Conservation (phyloP, 2,329 filamentous ascomycete species). For the Fusarium incarnatum region DNA sequence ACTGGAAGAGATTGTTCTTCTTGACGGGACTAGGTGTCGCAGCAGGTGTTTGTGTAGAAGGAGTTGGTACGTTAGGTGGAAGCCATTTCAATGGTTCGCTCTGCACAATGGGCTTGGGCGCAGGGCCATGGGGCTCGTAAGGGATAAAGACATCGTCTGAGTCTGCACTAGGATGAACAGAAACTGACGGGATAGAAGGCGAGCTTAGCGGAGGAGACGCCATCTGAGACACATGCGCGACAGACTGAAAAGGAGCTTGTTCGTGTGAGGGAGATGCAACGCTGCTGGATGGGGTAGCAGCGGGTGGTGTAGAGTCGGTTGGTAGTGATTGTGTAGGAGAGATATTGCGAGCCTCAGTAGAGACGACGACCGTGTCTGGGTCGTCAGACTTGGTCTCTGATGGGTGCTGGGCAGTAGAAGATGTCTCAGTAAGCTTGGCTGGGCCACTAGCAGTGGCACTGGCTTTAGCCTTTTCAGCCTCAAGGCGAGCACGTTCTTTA, state of each 20-base stretch:
- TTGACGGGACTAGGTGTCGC: constrained; percentile 53
- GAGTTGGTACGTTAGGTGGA: constrained; percentile 59
- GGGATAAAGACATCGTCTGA: constrained; percentile 60
- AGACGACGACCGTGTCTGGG: background rate
- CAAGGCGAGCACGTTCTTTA: constrained; percentile 53
- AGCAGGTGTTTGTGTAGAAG: constrained; percentile 50
- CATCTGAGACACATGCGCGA: constrained; percentile 41
- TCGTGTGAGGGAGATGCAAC: constrained; percentile 44
- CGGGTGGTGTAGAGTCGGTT: constrained; percentile 36
- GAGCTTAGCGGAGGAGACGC: constrained; percentile 48
- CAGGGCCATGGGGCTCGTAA: constrained; percentile 67
- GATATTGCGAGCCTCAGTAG: constrained; percentile 1
- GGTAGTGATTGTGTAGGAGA: constrained; percentile 31
- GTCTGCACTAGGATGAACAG: constrained; percentile 44
- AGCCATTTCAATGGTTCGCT: constrained; percentile 63
- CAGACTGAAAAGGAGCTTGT: constrained; percentile 34
- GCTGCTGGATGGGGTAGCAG: constrained; percentile 43
- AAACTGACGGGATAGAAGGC: constrained; percentile 45
- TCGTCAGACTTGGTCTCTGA: background rate
- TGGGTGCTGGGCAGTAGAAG: constrained; percentile 3
- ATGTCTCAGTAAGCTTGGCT: background rate
- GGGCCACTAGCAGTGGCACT: constrained; percentile 5
- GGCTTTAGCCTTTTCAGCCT: constrained; percentile 35
- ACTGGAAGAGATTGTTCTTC: constrained; percentile 52
- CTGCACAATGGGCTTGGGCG: constrained; percentile 53